Percentiles rank a stretch among this genome's conserved stretches.
phyloP scores from a whole-genome alignment of 2,329 filamentous ascomycete species.

The Cordyceps cateniannulata region DNA sequence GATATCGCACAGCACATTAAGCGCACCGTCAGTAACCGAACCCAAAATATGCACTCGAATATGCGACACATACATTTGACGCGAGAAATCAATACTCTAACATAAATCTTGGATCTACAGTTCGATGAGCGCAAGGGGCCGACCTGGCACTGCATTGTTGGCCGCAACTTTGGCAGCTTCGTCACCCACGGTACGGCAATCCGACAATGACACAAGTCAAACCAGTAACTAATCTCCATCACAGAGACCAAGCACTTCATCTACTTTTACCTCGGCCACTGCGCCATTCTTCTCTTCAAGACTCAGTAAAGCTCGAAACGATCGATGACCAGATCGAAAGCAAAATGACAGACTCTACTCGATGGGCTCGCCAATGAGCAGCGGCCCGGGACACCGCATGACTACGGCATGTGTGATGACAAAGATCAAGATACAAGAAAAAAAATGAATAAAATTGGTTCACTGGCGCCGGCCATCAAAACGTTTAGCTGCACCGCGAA shows the following conservation, averaged over 20 bases:
- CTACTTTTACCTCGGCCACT: slow-evolving; percentile 99
- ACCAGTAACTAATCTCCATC: neutral
- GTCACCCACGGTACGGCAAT: slow-evolving; percentile 78
- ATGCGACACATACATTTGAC: neutral
- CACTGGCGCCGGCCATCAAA: neutral
- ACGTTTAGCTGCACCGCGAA: neutral
- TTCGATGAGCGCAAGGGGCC: slow-evolving; percentile 96
- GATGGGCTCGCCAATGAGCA: neutral
- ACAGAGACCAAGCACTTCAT: slow-evolving; percentile 99
- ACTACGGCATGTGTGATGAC: neutral
- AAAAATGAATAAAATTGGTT: slow-evolving; percentile 8
- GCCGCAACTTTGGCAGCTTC: slow-evolving; percentile 97
- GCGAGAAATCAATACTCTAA: neutral
- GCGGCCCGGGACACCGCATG: neutral
- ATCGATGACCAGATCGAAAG: neutral
- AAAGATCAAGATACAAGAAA: neutral
- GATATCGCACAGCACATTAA: slow-evolving; percentile 96
- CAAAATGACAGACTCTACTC: neutral
- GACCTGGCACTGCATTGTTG: slow-evolving; percentile 99
- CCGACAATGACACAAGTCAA: neutral
- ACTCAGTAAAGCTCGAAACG: slow-evolving; percentile 64
- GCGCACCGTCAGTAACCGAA: slow-evolving; percentile 60
- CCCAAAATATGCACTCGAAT: neutral
- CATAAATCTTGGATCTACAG: slow-evolving; percentile 39
- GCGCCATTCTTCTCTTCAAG: slow-evolving; percentile 97